Evolutionary conservation across 768 basidiomycete species (phyloP).

Genomic region (Tricholoma sp.): DNA sequence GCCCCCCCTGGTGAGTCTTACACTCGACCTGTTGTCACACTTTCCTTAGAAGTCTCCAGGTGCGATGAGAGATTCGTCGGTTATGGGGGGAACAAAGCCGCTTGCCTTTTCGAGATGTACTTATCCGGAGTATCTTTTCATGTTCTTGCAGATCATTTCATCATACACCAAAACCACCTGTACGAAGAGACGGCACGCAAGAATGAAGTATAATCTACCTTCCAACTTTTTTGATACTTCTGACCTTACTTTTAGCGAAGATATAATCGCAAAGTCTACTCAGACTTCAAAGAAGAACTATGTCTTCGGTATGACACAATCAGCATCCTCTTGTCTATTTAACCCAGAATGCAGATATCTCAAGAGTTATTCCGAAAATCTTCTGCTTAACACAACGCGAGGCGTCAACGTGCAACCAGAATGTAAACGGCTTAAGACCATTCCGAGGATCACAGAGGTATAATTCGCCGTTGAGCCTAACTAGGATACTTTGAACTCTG

Average conservation of each 20-base stretch:
- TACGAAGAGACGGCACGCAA: conserved; percentile 75
- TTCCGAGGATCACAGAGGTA: conserved; percentile 39
- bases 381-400: conserved; percentile 41
- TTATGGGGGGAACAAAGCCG: conserved; percentile 91
- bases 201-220: conserved; percentile 48
- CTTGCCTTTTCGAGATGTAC: conserved; percentile 89
- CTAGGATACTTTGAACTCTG: background rate
- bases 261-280: conserved; percentile 71
- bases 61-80: conserved; percentile 90
- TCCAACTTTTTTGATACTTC: background rate
- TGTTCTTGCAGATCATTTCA: conserved; percentile 82
- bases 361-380: conserved; percentile 49
- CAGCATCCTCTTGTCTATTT: background rate
- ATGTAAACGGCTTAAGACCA: conserved; percentile 59
- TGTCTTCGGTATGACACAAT: conserved; percentile 50
- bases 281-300: conserved; percentile 73
- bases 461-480: background rate
- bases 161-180: conserved; percentile 81
- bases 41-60: conserved; percentile 34
- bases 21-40: background rate
- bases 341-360: conserved; percentile 45
- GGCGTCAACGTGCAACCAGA: conserved; percentile 55
- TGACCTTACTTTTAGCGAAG: conserved; percentile 43
- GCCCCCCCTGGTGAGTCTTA: conserved; percentile 60
- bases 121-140: conserved; percentile 80